A percentile compares a stretch with the other conserved stretches of the same genome.
Conservation (phyloP, 176 grass and related monocot genomes). For the Lolium rigidum region DNA sequence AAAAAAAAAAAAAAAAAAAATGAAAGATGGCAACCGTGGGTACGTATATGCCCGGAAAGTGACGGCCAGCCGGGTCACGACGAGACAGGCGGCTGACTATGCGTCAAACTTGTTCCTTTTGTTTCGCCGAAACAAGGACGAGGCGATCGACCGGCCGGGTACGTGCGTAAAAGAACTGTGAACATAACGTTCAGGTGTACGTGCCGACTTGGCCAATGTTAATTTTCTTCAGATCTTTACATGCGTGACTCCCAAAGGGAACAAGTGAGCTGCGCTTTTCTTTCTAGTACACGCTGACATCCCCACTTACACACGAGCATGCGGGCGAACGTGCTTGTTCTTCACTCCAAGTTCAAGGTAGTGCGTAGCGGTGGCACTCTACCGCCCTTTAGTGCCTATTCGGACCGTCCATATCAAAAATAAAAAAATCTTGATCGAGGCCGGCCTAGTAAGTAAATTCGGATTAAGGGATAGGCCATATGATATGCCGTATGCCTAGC, state of each 20-base stretch:
- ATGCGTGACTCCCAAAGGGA: neutral
- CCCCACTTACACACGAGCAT: neutral
- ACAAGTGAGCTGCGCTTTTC: slow-evolving; percentile 27
- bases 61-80: no score
- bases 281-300: neutral
- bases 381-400: no score
- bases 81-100: neutral
- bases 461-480: neutral
- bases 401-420: no score
- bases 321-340: neutral
- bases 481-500: neutral
- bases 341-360: neutral
- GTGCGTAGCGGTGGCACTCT: neutral
- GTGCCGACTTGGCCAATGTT: neutral
- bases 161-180: neutral
- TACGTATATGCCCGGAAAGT: no score
- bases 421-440: no score
- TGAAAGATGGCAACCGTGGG: no score
- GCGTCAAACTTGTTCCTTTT: neutral
- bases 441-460: no score
- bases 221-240: neutral
- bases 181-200: neutral
- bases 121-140: neutral
- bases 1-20: no score
- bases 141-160: neutral